These are phyloP conservation scores for Suillus alpinus DNA, from an alignment of 768 basidiomycete genomes.

Conservation along the genomic window DNA sequence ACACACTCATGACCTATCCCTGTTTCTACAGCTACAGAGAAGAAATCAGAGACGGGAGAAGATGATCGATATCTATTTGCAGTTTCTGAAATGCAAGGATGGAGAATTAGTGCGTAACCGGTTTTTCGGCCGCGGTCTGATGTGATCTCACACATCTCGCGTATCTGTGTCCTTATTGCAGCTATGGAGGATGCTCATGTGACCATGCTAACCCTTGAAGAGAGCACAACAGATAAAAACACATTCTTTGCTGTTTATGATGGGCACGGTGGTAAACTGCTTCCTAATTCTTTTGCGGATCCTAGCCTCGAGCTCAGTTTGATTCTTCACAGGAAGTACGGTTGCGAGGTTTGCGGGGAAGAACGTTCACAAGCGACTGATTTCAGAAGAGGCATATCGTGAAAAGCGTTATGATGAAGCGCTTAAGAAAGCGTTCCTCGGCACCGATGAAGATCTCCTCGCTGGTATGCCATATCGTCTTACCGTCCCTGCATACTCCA, in stretches of 20 bases:
- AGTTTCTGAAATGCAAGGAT: conserved; percentile 97
- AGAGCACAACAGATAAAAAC: conserved; percentile 44
- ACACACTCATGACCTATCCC: conserved; percentile 12
- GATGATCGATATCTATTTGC: conserved; percentile 72
- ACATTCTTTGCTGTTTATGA: conserved; percentile 97
- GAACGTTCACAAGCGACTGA: conserved; percentile 76
- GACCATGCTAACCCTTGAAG: conserved; percentile 66
- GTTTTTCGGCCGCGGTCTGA: neutral
- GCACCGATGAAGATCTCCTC: conserved; percentile 92
- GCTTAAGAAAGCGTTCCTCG: conserved; percentile 85
- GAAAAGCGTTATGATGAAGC: conserved; percentile 69
- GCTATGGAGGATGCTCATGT: conserved; percentile 98
- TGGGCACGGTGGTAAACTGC: conserved; percentile 83
- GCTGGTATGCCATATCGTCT: conserved; percentile 51
- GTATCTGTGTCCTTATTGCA: conserved; percentile 33
- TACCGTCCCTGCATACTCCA: neutral
- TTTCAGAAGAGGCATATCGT: conserved; percentile 70
- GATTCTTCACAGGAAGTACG: conserved; percentile 54
- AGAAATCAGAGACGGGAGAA: conserved; percentile 70
- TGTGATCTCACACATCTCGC: conserved; percentile 11
- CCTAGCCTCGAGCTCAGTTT: conserved; percentile 6
- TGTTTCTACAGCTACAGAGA: conserved; percentile 63
- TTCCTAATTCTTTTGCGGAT: conserved; percentile 4
- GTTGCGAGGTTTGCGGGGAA: conserved; percentile 88
- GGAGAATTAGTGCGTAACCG: conserved; percentile 86